These are phyloP conservation scores for Tricholoma saponaceum DNA, from an alignment of 768 basidiomycete species.

Conservation along the genomic window DNA sequence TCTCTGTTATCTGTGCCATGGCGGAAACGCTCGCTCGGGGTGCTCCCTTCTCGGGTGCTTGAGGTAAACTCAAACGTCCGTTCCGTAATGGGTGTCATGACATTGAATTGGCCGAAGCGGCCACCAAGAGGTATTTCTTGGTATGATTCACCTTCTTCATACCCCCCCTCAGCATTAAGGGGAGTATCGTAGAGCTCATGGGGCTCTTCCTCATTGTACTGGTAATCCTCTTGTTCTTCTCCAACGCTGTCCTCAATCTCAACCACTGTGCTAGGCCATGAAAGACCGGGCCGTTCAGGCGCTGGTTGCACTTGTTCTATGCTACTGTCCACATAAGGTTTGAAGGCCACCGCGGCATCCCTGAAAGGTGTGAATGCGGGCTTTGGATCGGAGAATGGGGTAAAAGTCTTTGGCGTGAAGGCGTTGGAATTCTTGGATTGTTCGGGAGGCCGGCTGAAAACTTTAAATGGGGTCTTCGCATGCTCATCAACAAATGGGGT, in stretches of 20 bases:
- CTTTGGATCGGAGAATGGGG: conserved; percentile 32
- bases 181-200: conserved; percentile 31
- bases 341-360: conserved; percentile 33
- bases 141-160: conserved; percentile 38
- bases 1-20: conserved; percentile 15
- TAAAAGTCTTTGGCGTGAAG: conserved; percentile 48
- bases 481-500: conserved; percentile 40
- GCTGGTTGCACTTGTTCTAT: background rate
- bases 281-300: conserved; percentile 9
- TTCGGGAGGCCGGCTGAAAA: conserved; percentile 72
- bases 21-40: conserved; percentile 33
- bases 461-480: conserved; percentile 52
- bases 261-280: conserved; percentile 18
- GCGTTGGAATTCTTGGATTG: conserved; percentile 35
- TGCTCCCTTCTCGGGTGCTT: conserved; percentile 46
- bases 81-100: conserved; percentile 98
- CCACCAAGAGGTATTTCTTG: conserved; percentile 61
- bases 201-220: conserved; percentile 28
- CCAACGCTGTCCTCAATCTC: conserved; percentile 25
- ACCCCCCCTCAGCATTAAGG: conserved; percentile 23
- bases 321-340: conserved; percentile 27
- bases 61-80: conserved; percentile 81
- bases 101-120: conserved; percentile 77
- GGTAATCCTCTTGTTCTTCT: conserved; percentile 29
- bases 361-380: conserved; percentile 40